phyloP scores from a whole-genome alignment of 257 asterid species.

The Ilex asprella region DNA sequence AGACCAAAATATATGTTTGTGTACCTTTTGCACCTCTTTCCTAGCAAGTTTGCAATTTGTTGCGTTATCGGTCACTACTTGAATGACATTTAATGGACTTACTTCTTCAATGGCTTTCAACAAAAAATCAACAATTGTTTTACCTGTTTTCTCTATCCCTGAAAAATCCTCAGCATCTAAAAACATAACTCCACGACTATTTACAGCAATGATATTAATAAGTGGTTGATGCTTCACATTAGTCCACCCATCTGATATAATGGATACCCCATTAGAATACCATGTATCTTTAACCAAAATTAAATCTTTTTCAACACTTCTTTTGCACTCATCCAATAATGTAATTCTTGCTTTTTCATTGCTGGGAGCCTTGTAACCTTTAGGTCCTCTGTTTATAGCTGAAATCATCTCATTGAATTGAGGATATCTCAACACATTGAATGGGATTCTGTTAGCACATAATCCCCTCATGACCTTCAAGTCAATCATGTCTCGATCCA shows the following conservation, averaged over 20 bases:
- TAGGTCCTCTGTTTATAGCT: too few relatives aligned
- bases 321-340: not conserved
- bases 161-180: too few relatives aligned
- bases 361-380: not conserved
- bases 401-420: too few relatives aligned
- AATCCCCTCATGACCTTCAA: too few relatives aligned
- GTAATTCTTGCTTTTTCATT: not conserved
- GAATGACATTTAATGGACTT: conserved; percentile 1
- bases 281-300: not conserved
- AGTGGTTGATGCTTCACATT: not conserved
- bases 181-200: not conserved
- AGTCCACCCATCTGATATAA: too few relatives aligned
- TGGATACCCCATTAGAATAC: not conserved
- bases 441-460: too few relatives aligned
- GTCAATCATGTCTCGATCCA: too few relatives aligned
- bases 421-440: too few relatives aligned
- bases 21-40: not conserved
- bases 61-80: conserved; percentile 9
- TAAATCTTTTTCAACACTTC: not conserved
- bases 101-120: not conserved
- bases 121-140: not conserved
- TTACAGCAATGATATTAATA: not conserved
- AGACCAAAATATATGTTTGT: not conserved
- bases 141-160: not conserved
- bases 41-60: conserved; percentile 7